Base-by-base conservation (phyloP, 2,329 filamentous ascomycete genomes). In the Fusarium dimerum region DNA sequence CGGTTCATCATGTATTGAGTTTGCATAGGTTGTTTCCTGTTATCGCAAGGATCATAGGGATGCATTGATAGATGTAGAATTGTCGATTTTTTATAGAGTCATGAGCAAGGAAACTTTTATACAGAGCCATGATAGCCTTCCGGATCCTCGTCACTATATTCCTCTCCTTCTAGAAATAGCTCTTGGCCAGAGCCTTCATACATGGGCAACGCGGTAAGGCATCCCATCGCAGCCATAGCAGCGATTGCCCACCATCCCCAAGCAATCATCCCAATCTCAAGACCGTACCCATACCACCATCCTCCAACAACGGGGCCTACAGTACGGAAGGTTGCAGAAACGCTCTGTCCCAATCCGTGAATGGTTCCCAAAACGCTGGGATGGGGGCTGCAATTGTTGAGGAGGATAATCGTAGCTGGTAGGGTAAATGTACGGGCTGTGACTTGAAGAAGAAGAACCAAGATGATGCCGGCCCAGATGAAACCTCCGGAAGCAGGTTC, bases 351-450 rank as follows among this genome's bases (percentile, higher is more conserved):
- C 2, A 81, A 67, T 6, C 79, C 79, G 55, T 82, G 81, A 20
- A 85, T 76, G 0, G 81, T 81, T 3, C 81, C 82, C 20, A 85
- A 70, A 6, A 84, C 81, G 45, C 76, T 80, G 0, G 80, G 81
- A 60, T 84, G 78, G 3, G 82, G 82, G 40, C 78, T 80, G 63
- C 80, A 80, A 62, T 85, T 84, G 61, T 84, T 85, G 36, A 84
- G 71, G 12, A 84, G 67, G 47, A 84, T 83, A 34, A 82, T 82
- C 64, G 78, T 80, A 3, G 79, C 78, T 1, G 81, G 81, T 11
- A 82, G 68, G 1, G 79, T 80, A 63, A 92, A 90, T 0, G 89
- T 92, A 32, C 88, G 78, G 0, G 86, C 88, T 6, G 86, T 77
- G 17, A 91, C 88, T 66, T 92, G 88, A 15, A 90, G 67, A 16